A percentile compares a stretch with the other conserved stretches of the same genome.
Conservation (phyloP, 1,284 basidiomycete species). For the Ganoderma lingzhi region DNA sequence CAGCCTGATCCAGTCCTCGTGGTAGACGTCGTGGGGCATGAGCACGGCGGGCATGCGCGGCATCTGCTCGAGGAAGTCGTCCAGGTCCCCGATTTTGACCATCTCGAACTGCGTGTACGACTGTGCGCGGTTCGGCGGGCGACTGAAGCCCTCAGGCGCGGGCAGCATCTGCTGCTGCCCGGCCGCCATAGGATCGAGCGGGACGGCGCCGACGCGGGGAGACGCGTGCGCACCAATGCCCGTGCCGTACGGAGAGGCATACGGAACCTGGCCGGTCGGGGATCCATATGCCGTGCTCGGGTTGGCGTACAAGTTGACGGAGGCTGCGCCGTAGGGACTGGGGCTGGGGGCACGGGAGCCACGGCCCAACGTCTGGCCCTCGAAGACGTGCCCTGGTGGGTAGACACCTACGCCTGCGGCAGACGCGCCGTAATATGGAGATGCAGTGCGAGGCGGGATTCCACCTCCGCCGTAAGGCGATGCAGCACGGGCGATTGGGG, state of each 20-base stretch:
- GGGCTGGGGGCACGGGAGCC: constrained; percentile 38
- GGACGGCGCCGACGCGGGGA: constrained; percentile 34
- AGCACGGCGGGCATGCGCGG: constrained; percentile 78
- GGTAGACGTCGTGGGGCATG: constrained; percentile 77
- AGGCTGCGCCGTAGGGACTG: constrained; percentile 31
- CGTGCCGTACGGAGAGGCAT: constrained; percentile 16
- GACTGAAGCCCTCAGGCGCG: constrained; percentile 74
- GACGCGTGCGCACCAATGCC: constrained; percentile 30
- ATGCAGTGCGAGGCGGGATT: constrained; percentile 37
- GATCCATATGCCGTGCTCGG: constrained; percentile 18
- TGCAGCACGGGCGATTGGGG: constrained; percentile 24
- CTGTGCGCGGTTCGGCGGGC: constrained; percentile 70
- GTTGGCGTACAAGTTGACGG: constrained; percentile 26
- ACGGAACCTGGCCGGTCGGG: constrained; percentile 21
- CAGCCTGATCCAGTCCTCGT: constrained; percentile 79
- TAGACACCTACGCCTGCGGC: constrained; percentile 29
- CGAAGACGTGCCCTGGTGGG: constrained; percentile 39
- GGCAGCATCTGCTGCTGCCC: constrained; percentile 56
- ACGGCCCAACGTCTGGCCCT: constrained; percentile 34
- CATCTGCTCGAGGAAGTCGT: constrained; percentile 67
- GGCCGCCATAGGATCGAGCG: constrained; percentile 28
- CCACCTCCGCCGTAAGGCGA: constrained; percentile 31
- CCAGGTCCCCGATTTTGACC: constrained; percentile 78
- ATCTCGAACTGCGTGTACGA: constrained; percentile 74
- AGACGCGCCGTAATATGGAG: constrained; percentile 37